Conservation (phyloP, 345 rosid genomes). For the Dipteronia sinensis region DNA sequence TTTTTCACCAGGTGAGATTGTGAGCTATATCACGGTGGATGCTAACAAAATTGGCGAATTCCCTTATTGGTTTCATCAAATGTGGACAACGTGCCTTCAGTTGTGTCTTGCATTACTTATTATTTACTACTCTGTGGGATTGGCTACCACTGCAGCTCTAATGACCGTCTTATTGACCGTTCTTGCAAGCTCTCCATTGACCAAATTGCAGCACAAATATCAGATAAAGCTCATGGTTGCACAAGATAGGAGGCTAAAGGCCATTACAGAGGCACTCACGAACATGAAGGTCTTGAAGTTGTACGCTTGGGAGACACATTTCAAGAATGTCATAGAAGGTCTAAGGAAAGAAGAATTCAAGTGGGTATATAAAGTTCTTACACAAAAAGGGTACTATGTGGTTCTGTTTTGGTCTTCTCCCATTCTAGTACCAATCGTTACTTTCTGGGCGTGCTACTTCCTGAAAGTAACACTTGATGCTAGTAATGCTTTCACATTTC, state of each 20-base stretch:
- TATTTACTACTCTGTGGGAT: slow-evolving; percentile 41
- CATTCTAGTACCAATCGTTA: slow-evolving; percentile 36
- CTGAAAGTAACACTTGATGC: slow-evolving; percentile 45
- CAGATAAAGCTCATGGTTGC: slow-evolving; percentile 42
- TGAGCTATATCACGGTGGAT: slow-evolving; percentile 47
- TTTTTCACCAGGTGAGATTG: slow-evolving; percentile 48
- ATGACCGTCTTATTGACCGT: slow-evolving; percentile 31
- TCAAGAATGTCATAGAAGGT: slow-evolving; percentile 39
- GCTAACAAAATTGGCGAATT: slow-evolving; percentile 51
- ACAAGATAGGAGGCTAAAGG: slow-evolving; percentile 47
- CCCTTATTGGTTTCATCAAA: slow-evolving; percentile 52
- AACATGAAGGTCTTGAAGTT: slow-evolving; percentile 60
- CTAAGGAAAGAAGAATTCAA: slow-evolving; percentile 44
- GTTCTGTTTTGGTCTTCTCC: slow-evolving; percentile 54
- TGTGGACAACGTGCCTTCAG: slow-evolving; percentile 47
- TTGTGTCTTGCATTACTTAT: slow-evolving; percentile 44
- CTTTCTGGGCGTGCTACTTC: slow-evolving; percentile 54
- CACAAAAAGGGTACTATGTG: slow-evolving; percentile 34
- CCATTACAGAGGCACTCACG: slow-evolving; percentile 38
- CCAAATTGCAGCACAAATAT: slow-evolving; percentile 41
- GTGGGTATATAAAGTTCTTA: slow-evolving; percentile 32
- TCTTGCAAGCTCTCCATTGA: slow-evolving; percentile 38
- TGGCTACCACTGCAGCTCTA: slow-evolving; percentile 50
- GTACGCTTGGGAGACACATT: slow-evolving; percentile 64
- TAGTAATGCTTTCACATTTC: slow-evolving; percentile 50